These are phyloP conservation scores for Stagonosporopsis cucurbitacearum DNA, from an alignment of 2,329 filamentous ascomycete species.

Conservation along the genomic window DNA sequence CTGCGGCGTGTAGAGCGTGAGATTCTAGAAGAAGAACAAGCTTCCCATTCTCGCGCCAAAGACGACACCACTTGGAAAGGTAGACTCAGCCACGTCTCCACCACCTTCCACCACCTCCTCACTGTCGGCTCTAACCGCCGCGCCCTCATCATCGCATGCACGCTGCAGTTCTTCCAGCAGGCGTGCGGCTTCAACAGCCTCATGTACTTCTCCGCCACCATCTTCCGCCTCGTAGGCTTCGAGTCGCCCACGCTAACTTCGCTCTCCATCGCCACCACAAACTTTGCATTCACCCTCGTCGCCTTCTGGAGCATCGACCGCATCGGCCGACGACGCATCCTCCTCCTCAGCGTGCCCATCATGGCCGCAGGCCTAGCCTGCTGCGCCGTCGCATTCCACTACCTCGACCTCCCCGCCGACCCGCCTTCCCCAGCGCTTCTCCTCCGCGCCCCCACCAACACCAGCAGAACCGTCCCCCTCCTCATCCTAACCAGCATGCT, in stretches of 20 bases:
- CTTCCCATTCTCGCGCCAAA: constrained; percentile 43
- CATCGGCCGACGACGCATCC: constrained; percentile 61
- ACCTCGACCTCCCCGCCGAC: constrained; percentile 57
- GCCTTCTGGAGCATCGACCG: constrained; percentile 55
- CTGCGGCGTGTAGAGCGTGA: constrained; percentile 76
- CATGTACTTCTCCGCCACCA: constrained; percentile 58
- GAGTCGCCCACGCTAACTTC: constrained; percentile 53
- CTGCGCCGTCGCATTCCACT: constrained; percentile 75
- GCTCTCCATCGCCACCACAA: constrained; percentile 54
- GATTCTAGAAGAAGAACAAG: constrained; percentile 69
- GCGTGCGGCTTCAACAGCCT: constrained; percentile 67
- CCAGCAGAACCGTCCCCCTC: constrained; percentile 28
- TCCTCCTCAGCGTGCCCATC: constrained; percentile 82
- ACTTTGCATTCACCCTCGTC: constrained; percentile 55
- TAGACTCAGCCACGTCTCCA: constrained; percentile 57
- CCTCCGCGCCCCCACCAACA: neutral
- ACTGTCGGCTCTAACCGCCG: constrained; percentile 64
- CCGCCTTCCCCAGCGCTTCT: neutral
- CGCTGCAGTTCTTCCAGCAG: constrained; percentile 87
- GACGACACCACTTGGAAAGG: constrained; percentile 37
- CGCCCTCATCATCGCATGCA: constrained; percentile 82
- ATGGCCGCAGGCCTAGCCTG: constrained; percentile 78
- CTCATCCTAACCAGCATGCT: constrained; percentile 78
- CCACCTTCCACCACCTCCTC: constrained; percentile 60
- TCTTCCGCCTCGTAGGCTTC: constrained; percentile 57